Base-by-base conservation (phyloP, 495 filamentous ascomycete species). In the Tricharina praecox region DNA sequence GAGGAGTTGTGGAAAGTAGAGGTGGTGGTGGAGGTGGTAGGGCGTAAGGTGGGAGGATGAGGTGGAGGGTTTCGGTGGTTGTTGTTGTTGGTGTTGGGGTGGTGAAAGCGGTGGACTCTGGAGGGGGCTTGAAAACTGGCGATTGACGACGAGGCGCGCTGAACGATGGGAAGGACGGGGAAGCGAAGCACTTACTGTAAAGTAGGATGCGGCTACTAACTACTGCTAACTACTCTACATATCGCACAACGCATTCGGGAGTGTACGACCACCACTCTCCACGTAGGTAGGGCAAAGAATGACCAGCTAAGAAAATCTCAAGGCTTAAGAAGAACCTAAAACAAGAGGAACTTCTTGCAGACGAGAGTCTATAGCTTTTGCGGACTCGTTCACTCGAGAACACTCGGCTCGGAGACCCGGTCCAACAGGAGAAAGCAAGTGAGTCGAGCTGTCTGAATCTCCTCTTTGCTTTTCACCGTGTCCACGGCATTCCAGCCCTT, bases 131-230 rank as follows among this genome's bases (percentile, higher is more conserved):
- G 34, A 26, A 26, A 23, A 11, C 11, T 43, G 40, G 40, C 24
- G 23, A 26, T 37, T 43, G n/a, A n/a, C n/a, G 40, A 43, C 26
- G 40, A 43, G 40, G 21, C 40, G 40, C 40, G 40, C 40, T 10
- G 26, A 43, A 18, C 21, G 23, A 25, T 24, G 40, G 40, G 26
- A 11, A 26, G 24, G 40, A 26, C 8, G 20, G 40, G 18, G n/a
- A 19, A 10, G 37, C 28, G 28, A 13, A 7, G 28, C 28, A 32
- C 7, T 7, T 13, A 7, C 28, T 32, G 28, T 32, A 7, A 13
- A 32, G 13, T 7, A 32, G 28, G 28, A 7, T 7, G 13, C 28
- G 7, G 7, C 28, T 32, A 32, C 13, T 32, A 7, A 7, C 28
- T 13, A 32, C 7, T 13, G 28, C 7, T 7, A 7, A 32, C 13